These are phyloP conservation scores for Pseudozyma sp. DNA, from an alignment of 1,284 basidiomycete species.

Conservation along the genomic window DNA sequence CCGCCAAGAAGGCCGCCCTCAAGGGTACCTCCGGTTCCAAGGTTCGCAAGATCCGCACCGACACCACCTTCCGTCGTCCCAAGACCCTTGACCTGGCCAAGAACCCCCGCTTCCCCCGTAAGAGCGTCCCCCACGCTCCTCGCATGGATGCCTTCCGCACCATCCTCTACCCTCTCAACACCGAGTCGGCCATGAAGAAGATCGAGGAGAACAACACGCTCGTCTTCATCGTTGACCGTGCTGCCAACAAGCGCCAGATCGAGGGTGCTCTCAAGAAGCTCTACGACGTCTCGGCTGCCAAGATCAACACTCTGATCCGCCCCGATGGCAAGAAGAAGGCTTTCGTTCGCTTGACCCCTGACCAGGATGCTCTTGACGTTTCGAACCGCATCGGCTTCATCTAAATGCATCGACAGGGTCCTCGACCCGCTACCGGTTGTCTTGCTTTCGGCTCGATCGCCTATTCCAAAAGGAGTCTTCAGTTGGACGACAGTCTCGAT, in stretches of 20 bases:
- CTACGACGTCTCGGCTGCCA: slow-evolving; percentile 94
- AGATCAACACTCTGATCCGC: slow-evolving; percentile 98
- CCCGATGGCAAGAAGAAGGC: slow-evolving; percentile 99
- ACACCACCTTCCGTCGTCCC: slow-evolving; percentile 94
- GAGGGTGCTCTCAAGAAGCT: slow-evolving; percentile 99
- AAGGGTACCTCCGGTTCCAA: slow-evolving; percentile 84
- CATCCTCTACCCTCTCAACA: slow-evolving; percentile 80
- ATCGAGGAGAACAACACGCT: slow-evolving; percentile 99
- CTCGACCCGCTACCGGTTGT: no score
- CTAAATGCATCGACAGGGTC: slow-evolving; percentile 20
- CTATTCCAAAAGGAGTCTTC: no score
- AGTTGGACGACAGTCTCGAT: no score
- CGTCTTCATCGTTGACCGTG: slow-evolving; percentile 95
- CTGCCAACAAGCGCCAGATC: slow-evolving; percentile 93
- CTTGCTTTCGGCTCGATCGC: no score
- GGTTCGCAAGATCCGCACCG: slow-evolving; percentile 84
- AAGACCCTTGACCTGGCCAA: slow-evolving; percentile 90
- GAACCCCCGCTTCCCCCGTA: slow-evolving; percentile 91
- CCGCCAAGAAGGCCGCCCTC: slow-evolving; percentile 95
- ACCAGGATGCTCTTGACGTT: slow-evolving; percentile 97
- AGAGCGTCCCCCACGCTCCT: slow-evolving; percentile 91
- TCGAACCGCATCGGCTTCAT: slow-evolving; percentile 89
- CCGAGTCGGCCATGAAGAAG: slow-evolving; percentile 78
- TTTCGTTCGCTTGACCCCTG: slow-evolving; percentile 91
- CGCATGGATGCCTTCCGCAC: slow-evolving; percentile 97